Base-by-base conservation (phyloP, 331 rosid genomes). In the Rhamnella rubrinervis region DNA sequence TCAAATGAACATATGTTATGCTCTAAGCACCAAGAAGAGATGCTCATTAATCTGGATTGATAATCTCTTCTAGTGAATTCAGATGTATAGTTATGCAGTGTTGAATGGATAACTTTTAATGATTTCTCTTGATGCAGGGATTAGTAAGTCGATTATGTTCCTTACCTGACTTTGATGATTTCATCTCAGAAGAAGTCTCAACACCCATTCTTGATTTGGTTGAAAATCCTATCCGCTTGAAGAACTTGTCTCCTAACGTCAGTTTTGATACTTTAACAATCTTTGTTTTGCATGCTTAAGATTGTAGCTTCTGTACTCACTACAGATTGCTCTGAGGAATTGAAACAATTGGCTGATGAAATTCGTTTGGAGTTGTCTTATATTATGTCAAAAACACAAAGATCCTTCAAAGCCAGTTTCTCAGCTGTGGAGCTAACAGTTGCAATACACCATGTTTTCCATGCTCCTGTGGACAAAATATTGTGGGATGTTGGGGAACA, bases 401-500 rank as follows among this genome's bases (percentile, higher is more conserved):
- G 77, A 60, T 75, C 88, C 56, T 70, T 71, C 11, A 85, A 83
- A 61, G 85, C 88, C 56, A 87, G 98, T 75, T 75, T 87, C 85
- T 90, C 91, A 53, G 95, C 65, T 55, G 86, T 79, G 56, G 98
- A 93, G 78, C 84, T 93, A 74, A 90, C 97, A 17, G 85, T 93
- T 78, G 98, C 97, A 63, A 76, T 93, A 18, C 97, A 90, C 78
- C 89, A 85, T 81, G 98, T 90, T 74, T 93, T 93, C 75, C 88
- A 93, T 81, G 90, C 97, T 67, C 98, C 98, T 1, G 80, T 87
- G 37, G 97, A 93, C 78, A 90, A 84, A 82, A 87, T 93, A 61
- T 61, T 93, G 84, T 93, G 98, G 98, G 98, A 93, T 63, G 92
- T 79, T 38, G 95, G 89, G 41, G 87, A 90, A 67, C 92, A 93